Evolutionary conservation across 805 yeast species (phyloP).

Genomic region (Saturnispora halmiae): DNA sequence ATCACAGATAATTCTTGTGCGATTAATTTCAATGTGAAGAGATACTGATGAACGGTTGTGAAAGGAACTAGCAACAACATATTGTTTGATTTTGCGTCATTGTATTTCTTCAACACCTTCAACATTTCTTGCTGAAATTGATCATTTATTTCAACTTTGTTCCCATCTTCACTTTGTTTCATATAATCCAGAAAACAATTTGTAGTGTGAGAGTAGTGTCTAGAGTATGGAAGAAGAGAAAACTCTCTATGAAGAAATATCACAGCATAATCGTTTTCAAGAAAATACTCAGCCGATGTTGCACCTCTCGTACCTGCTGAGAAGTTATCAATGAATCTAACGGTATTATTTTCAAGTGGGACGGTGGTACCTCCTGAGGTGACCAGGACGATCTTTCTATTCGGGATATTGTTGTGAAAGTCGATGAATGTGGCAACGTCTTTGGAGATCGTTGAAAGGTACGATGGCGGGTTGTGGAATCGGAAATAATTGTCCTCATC

Average conservation of each 20-base stretch:
- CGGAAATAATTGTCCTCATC: slow-evolving; percentile 76
- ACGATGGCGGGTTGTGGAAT: slow-evolving; percentile 63
- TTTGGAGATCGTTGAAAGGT: slow-evolving; percentile 51
- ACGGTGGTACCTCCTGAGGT: slow-evolving; percentile 98
- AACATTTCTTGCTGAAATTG: slow-evolving; percentile 55
- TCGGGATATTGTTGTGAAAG: slow-evolving; percentile 34
- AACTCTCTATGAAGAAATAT: slow-evolving; percentile 89
- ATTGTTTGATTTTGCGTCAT: slow-evolving; percentile 39
- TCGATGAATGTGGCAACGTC: slow-evolving; percentile 56
- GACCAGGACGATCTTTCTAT: slow-evolving; percentile 60
- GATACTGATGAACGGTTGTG: slow-evolving; percentile 90
- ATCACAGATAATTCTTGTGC: slow-evolving; percentile 49
- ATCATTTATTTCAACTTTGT: slow-evolving; percentile 48
- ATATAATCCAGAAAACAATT: slow-evolving; percentile 81
- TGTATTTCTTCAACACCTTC: slow-evolving; percentile 47
- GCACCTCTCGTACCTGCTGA: slow-evolving; percentile 98
- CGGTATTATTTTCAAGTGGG: slow-evolving; percentile 94
- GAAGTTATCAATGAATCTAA: slow-evolving; percentile 91
- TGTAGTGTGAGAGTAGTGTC: slow-evolving; percentile 79
- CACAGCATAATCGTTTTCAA: slow-evolving; percentile 83
- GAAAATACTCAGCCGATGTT: slow-evolving; percentile 83
- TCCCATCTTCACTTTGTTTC: slow-evolving; percentile 39
- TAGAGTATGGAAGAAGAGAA: slow-evolving; percentile 83
- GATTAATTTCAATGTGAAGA: slow-evolving; percentile 68
- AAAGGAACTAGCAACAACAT: slow-evolving; percentile 69